Evolutionary conservation across 225 moss, liverwort and hornwort species (phyloP).

Genomic region (Antitrichia curtipendula): DNA sequence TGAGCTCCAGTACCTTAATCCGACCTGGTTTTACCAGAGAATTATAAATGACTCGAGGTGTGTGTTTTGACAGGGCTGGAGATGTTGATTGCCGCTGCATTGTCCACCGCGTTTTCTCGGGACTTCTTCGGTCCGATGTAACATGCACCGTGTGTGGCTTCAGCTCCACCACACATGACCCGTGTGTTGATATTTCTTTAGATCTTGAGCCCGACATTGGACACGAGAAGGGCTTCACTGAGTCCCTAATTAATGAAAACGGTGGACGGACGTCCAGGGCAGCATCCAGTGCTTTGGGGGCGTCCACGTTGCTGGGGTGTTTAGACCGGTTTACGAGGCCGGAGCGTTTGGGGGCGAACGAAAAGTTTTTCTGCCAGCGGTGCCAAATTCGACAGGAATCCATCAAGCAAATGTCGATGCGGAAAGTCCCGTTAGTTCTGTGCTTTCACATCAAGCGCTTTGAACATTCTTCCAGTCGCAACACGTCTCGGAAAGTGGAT

Average conservation of each 20-base stretch:
- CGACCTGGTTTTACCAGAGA: neutral
- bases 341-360: slow-evolving; percentile 70
- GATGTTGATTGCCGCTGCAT: slow-evolving; percentile 89
- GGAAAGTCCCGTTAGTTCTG: slow-evolving; percentile 75
- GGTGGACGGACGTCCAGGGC: slow-evolving; percentile 61
- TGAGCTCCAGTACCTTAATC: neutral
- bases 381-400: slow-evolving; percentile 80
- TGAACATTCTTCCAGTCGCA: slow-evolving; percentile 55
- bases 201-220: slow-evolving; percentile 84
- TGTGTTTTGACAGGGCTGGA: slow-evolving; percentile 43
- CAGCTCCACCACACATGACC: slow-evolving; percentile 84
- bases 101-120: slow-evolving; percentile 86
- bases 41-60: neutral
- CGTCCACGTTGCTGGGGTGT: slow-evolving; percentile 74
- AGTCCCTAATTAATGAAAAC: slow-evolving; percentile 37
- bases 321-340: slow-evolving; percentile 75
- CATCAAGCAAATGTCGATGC: slow-evolving; percentile 87
- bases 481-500: slow-evolving; percentile 80
- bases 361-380: slow-evolving; percentile 76
- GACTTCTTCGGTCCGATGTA: slow-evolving; percentile 81
- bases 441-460: slow-evolving; percentile 94
- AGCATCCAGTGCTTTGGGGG: slow-evolving; percentile 61
- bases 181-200: slow-evolving; percentile 83
- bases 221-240: slow-evolving; percentile 54
- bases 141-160: slow-evolving; percentile 93